These are phyloP conservation scores for Backusella tuberculispora DNA, from an alignment of 192 early-diverging fungal species.

Conservation along the genomic window DNA sequence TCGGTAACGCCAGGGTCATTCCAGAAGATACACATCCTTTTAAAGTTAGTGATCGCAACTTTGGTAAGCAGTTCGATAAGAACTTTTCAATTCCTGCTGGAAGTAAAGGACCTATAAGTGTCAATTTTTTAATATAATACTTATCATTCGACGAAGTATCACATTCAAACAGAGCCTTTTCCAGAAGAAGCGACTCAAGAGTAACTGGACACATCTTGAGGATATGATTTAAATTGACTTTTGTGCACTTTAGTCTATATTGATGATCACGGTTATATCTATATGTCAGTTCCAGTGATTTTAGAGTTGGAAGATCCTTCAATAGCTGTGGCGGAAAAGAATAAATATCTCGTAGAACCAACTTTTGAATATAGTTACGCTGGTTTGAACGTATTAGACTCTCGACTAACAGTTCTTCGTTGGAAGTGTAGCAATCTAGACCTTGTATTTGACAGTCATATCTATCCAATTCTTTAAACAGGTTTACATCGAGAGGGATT, in stretches of 20 bases:
- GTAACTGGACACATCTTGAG: not conserved
- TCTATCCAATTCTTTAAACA: not conserved
- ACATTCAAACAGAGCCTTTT: slow-evolving; percentile 2
- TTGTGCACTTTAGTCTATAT: not conserved
- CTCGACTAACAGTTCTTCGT: not conserved
- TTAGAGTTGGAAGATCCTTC: not conserved
- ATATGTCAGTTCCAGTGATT: not conserved
- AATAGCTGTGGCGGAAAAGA: not conserved
- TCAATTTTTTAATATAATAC: not conserved
- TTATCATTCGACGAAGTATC: not conserved
- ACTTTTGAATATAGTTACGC: not conserved
- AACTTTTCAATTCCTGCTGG: not conserved
- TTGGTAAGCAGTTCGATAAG: not conserved
- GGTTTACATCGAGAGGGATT: not conserved
- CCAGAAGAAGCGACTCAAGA: not conserved
- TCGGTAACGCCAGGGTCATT: not conserved
- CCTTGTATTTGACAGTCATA: not conserved
- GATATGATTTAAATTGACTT: not conserved
- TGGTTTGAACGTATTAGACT: not conserved
- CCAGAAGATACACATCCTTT: not conserved
- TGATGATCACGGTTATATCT: not conserved
- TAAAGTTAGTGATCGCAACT: not conserved
- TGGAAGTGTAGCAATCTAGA: not conserved
- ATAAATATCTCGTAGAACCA: not conserved
- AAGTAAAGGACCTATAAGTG: not conserved